Percentiles rank a stretch among this genome's conserved stretches.
phyloP scores from a whole-genome alignment of 2,329 filamentous ascomycete species.

The Monilinia fructigena region DNA sequence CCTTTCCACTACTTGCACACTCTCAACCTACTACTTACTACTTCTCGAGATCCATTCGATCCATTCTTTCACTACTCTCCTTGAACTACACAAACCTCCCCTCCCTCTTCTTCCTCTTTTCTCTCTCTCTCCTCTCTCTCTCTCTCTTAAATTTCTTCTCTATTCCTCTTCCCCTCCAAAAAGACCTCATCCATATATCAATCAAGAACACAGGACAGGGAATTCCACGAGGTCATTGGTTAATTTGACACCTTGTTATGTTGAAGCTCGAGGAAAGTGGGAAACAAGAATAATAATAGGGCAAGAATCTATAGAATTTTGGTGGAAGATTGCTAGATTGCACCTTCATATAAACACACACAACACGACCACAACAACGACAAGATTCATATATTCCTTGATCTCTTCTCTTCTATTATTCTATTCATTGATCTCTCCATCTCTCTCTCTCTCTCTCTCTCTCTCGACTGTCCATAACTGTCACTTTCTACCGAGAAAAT shows the following conservation, averaged over 20 bases:
- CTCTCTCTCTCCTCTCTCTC: background rate
- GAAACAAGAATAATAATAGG: background rate
- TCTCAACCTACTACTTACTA: conserved; percentile 2
- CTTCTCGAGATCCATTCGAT: conserved; percentile 19
- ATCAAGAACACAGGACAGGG: conserved; percentile 1
- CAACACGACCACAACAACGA: conserved; percentile 2
- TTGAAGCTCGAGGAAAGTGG: conserved; percentile 23
- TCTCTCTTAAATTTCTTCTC: conserved; percentile 12
- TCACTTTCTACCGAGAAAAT: conserved; percentile 29
- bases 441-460: background rate
- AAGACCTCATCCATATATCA: conserved; percentile 9
- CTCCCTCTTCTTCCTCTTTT: background rate
- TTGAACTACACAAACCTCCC: conserved; percentile 21
- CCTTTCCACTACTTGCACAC: conserved; percentile 1
- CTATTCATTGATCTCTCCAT: no score
- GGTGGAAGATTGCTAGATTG: conserved; percentile 20
- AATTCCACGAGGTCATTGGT: conserved; percentile 15
- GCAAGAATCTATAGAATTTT: conserved; percentile 9
- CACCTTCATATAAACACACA: conserved; percentile 1
- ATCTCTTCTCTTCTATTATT: no score
- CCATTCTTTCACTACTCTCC: conserved; percentile 16
- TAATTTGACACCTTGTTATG: conserved; percentile 27
- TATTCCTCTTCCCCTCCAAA: conserved; percentile 13
- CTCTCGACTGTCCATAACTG: conserved; percentile 34
- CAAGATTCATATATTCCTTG: conserved; percentile 28